Evolutionary conservation across 495 filamentous ascomycete species (phyloP).

Genomic region (Zalerion maritima): DNA sequence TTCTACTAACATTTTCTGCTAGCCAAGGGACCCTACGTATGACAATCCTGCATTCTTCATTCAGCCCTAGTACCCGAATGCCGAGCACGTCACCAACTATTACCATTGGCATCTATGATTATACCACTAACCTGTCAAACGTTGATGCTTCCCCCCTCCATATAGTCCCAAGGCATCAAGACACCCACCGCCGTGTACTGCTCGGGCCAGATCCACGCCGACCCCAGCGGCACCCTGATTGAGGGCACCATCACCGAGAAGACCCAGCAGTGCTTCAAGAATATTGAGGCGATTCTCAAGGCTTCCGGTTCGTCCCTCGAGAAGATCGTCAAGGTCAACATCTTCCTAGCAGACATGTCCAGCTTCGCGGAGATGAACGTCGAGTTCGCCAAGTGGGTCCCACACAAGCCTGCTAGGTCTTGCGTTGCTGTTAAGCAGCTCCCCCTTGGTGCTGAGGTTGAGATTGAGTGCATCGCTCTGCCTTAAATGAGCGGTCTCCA

Average conservation of each 20-base stretch:
- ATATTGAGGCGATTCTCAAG: constrained; percentile 61
- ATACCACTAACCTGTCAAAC: too few relatives aligned
- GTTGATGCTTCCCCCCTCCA: neutral
- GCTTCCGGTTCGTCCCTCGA: constrained; percentile 62
- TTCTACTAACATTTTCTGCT: too few relatives aligned
- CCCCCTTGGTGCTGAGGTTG: constrained; percentile 77
- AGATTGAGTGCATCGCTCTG: constrained; percentile 84
- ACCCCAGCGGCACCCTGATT: constrained; percentile 57
- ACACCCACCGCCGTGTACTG: constrained; percentile 75
- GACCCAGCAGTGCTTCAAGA: constrained; percentile 60
- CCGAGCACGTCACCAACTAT: too few relatives aligned
- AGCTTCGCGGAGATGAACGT: constrained; percentile 80
- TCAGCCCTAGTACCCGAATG: too few relatives aligned
- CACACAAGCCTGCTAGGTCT: constrained; percentile 78
- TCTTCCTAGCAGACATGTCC: constrained; percentile 76
- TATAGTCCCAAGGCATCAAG: constrained; percentile 76
- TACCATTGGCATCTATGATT: too few relatives aligned
- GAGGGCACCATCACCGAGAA: constrained; percentile 62
- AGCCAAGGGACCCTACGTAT: too few relatives aligned
- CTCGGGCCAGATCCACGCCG: constrained; percentile 84
- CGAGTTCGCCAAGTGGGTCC: constrained; percentile 77
- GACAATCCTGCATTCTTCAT: too few relatives aligned
- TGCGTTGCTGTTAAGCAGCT: constrained; percentile 84
- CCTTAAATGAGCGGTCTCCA: constrained; percentile 37
- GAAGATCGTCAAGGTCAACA: constrained; percentile 67